Base-by-base conservation (phyloP, 1,284 basidiomycete species). In the Phellinidium pouzarii region DNA sequence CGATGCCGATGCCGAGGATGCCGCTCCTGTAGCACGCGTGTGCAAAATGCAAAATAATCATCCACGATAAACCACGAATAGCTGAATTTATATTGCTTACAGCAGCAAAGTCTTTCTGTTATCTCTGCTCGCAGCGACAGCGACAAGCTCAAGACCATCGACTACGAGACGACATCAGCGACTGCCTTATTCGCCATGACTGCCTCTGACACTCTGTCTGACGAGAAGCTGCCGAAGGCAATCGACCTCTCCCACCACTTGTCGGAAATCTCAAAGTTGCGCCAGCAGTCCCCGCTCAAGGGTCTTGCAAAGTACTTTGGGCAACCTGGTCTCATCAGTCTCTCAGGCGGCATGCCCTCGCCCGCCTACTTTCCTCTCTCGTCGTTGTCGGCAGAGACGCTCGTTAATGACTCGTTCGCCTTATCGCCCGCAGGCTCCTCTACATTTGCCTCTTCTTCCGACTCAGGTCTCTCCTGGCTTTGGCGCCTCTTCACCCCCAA, bases 361-460 rank as follows among this genome's bases (percentile, higher is more conserved):
- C 72, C 79, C 25, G 69, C 68, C 2, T 80, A 82, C 65, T 86
- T 86, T 62, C 84, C 84, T 0, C 80, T 84, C 59, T 71, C 79
- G 25, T 69, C 72, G 25, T 59, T 88, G 37, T 73, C 73, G 7
- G 79, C 74, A 9, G 73, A 80, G 36, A 53, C 65, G 1, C 65
- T 76, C 9, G 59, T 65, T 4, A 60, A 66, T 2, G 68, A 72
- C 53, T 64, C 69, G 9, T 75, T 69, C 60, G 60, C 67, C 11
- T 52, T 63, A 60, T 64, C 22, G 40, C 65, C 17, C 52, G 61
- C 12, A 54, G 17, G 12, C 14, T 45, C 46, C 11, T n/a, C 20
- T 12, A 20, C 43, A 34, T 34, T 14, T 14, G 31, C 31, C 14
- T 45, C 46, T n/a, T n/a, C 17, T 11, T 19, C 31, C 3, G 49